Percentiles rank a stretch among this genome's conserved stretches.
Evolutionary conservation across 2,329 filamentous ascomycete species (phyloP).

Genomic region (Cryphonectria radicalis): DNA sequence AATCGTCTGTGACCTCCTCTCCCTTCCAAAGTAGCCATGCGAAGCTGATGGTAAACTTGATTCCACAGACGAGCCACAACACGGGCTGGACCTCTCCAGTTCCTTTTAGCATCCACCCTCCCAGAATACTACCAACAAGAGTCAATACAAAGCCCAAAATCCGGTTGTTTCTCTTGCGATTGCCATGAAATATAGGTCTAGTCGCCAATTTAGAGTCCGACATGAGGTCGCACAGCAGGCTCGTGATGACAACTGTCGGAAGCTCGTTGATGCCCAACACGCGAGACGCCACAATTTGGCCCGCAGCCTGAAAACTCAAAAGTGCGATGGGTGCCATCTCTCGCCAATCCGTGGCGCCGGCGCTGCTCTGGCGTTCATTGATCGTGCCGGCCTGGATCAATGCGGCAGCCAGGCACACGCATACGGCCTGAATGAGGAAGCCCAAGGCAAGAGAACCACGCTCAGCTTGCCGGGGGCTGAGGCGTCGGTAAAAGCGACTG

Average conservation of each 20-base stretch:
- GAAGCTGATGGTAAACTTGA: constrained; percentile 48
- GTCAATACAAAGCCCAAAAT: constrained; percentile 50
- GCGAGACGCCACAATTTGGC: constrained; percentile 56
- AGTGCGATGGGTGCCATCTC: constrained; percentile 40
- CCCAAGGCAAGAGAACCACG: constrained; percentile 20
- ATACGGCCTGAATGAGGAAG: constrained; percentile 26
- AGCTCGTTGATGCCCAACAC: constrained; percentile 57
- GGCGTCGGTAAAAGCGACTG: constrained; percentile 39
- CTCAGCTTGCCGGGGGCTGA: constrained; percentile 14
- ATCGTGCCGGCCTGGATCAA: constrained; percentile 25
- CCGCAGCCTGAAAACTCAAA: constrained; percentile 58
- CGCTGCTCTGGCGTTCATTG: constrained; percentile 1
- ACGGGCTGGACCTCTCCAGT: constrained; percentile 45
- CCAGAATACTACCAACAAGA: constrained; percentile 51
- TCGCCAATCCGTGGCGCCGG: constrained; percentile 22
- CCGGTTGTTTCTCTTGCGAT: constrained; percentile 55
- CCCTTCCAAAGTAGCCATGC: constrained; percentile 34
- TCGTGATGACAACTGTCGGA: constrained; percentile 60
- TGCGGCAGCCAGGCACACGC: constrained; percentile 22
- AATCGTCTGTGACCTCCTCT: not conserved
- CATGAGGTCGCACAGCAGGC: constrained; percentile 57
- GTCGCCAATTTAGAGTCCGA: constrained; percentile 54
- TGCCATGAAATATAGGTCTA: constrained; percentile 40
- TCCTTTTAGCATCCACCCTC: constrained; percentile 53
- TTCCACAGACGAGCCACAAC: constrained; percentile 50